Conservation (phyloP, 768 basidiomycete species). For the Calvatia gigantea region DNA sequence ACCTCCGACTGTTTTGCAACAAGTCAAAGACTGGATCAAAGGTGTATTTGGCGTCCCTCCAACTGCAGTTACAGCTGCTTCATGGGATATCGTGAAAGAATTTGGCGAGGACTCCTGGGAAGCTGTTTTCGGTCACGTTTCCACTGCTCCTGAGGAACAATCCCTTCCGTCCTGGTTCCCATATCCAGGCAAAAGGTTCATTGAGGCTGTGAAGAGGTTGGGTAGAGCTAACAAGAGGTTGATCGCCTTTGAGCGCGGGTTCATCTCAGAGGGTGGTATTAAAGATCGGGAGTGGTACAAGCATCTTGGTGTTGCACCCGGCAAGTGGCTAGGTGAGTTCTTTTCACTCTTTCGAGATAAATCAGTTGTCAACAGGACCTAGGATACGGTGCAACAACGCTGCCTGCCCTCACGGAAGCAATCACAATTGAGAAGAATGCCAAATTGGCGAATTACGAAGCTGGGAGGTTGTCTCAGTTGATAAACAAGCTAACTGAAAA, state of each 20-base stretch:
- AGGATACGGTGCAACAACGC: slow-evolving; percentile 84
- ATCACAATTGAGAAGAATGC: slow-evolving; percentile 65
- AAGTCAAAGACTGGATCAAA: slow-evolving; percentile 32
- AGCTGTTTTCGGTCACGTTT: slow-evolving; percentile 1
- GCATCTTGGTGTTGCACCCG: slow-evolving; percentile 84
- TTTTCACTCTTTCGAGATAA: neutral
- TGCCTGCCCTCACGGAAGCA: slow-evolving; percentile 78
- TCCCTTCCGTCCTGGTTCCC: neutral
- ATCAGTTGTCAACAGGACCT: neutral
- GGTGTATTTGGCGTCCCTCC: slow-evolving; percentile 35
- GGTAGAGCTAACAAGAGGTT: slow-evolving; percentile 62
- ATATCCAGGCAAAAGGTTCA: slow-evolving; percentile 25
- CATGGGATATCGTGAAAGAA: slow-evolving; percentile 8
- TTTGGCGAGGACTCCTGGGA: slow-evolving; percentile 10
- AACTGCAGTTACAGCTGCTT: slow-evolving; percentile 21
- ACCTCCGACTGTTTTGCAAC: slow-evolving; percentile 17
- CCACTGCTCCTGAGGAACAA: neutral
- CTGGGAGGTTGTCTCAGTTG: slow-evolving; percentile 47
- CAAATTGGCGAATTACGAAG: slow-evolving; percentile 59
- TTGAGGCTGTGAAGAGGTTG: slow-evolving; percentile 57
- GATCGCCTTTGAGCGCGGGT: slow-evolving; percentile 71
- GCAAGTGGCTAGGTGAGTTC: slow-evolving; percentile 73
- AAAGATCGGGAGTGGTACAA: slow-evolving; percentile 83
- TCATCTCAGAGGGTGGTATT: slow-evolving; percentile 75
- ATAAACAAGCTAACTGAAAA: slow-evolving; percentile 49